Evolutionary conservation across 345 rosid species (phyloP).

Genomic region (Camelina hispida): DNA sequence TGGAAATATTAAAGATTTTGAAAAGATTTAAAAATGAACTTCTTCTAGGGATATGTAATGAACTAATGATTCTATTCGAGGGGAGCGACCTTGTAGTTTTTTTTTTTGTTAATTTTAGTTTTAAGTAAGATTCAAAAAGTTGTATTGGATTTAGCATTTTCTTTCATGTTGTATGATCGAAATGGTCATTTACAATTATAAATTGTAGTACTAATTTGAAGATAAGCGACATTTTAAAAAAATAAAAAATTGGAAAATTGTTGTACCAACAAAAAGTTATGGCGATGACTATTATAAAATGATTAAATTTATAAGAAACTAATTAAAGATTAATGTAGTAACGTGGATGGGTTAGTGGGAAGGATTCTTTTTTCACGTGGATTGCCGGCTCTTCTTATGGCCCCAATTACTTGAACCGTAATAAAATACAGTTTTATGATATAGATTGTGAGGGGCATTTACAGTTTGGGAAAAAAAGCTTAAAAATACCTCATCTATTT

Average conservation of each 20-base stretch:
- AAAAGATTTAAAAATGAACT: slow-evolving; percentile 16
- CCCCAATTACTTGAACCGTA: slow-evolving; percentile 45
- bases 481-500: too few species aligned
- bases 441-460: neutral
- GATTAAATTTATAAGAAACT: neutral
- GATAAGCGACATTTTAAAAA: neutral
- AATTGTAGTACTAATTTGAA: neutral
- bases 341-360: slow-evolving; percentile 45
- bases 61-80: neutral
- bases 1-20: neutral
- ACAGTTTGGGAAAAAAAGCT: too few species aligned
- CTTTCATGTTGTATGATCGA: neutral
- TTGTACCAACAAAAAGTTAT: slow-evolving; percentile 4
- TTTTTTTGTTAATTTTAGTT: neutral
- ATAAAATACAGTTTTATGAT: slow-evolving; percentile 25
- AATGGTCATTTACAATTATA: neutral
- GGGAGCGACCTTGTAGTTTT: neutral
- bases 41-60: slow-evolving; percentile 36
- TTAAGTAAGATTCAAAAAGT: neutral
- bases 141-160: slow-evolving; percentile 8
- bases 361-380: slow-evolving; percentile 46
- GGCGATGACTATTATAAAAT: neutral
- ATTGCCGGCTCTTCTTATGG: slow-evolving; percentile 32
- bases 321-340: slow-evolving; percentile 16
- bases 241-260: slow-evolving; percentile 22